These are phyloP conservation scores for Coemansia sp. DNA, from an alignment of 192 early-diverging fungal species.

Conservation along the genomic window DNA sequence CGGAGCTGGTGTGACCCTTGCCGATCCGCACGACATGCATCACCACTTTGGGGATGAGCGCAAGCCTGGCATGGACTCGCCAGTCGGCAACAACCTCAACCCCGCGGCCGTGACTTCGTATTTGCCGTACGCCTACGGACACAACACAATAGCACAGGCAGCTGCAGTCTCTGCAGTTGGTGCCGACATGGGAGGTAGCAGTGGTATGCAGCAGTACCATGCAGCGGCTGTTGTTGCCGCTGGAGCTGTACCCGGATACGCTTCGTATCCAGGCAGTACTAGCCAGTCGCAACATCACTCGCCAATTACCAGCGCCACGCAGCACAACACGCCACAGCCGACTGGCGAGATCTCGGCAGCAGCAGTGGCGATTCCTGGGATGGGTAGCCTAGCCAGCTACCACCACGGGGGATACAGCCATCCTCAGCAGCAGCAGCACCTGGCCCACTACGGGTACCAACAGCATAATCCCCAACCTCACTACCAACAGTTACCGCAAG, in stretches of 20 bases:
- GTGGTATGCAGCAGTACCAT: slow-evolving; percentile 21
- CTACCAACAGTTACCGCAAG: slow-evolving; percentile 26
- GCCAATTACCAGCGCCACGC: slow-evolving; percentile 34
- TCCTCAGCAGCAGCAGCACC: slow-evolving; percentile 34
- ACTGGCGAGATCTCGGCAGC: slow-evolving; percentile 25
- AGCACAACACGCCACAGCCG: slow-evolving; percentile 31
- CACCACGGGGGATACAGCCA: slow-evolving; percentile 40
- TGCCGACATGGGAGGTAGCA: slow-evolving; percentile 14
- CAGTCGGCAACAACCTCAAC: slow-evolving; percentile 8
- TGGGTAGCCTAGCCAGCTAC: slow-evolving; percentile 48
- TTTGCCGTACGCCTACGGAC: slow-evolving; percentile 43
- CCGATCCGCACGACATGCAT: slow-evolving; percentile 21
- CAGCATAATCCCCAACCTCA: slow-evolving; percentile 15
- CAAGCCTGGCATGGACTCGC: slow-evolving; percentile 27
- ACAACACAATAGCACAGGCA: slow-evolving; percentile 45
- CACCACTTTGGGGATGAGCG: slow-evolving; percentile 35
- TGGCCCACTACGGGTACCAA: slow-evolving; percentile 40
- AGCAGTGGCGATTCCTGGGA: slow-evolving; percentile 38
- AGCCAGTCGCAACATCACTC: slow-evolving; percentile 57
- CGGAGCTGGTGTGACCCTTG: slow-evolving; percentile 12
- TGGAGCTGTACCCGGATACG: slow-evolving; percentile 36
- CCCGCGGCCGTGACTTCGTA: slow-evolving; percentile 23
- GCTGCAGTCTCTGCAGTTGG: slow-evolving; percentile 33
- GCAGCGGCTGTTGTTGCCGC: slow-evolving; percentile 19
- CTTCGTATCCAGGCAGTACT: slow-evolving; percentile 48